Percentiles rank a stretch among this genome's conserved stretches.
Conservation (phyloP, 2,329 filamentous ascomycete genomes). For the Amauroascus verrucosus region DNA sequence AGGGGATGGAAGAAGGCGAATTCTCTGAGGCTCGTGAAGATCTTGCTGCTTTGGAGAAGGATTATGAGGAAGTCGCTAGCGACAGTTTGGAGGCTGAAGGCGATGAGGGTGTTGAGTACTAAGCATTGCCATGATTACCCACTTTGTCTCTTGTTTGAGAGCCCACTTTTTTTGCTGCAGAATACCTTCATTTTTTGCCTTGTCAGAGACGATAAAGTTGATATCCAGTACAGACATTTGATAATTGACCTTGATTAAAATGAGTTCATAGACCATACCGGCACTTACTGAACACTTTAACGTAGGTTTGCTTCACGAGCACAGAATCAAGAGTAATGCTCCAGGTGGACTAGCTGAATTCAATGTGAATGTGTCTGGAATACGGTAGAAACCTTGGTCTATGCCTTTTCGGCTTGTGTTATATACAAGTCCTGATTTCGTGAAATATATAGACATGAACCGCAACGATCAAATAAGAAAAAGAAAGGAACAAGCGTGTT, state of each 20-base stretch:
- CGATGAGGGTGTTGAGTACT: constrained; percentile 40
- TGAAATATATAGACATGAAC: too few species aligned
- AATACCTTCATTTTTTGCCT: constrained; percentile 11
- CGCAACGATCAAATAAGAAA: neutral
- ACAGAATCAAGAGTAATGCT: too few species aligned
- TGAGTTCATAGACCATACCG: neutral
- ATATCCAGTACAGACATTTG: constrained; percentile 12
- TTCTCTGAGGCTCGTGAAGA: constrained; percentile 99
- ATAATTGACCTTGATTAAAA: constrained; percentile 8
- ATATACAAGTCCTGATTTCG: too few species aligned
- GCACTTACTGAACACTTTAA: too few species aligned
- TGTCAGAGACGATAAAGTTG: constrained; percentile 10
- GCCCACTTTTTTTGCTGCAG: constrained; percentile 2
- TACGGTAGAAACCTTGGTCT: too few species aligned
- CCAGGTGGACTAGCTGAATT: too few species aligned
- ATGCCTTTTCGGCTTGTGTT: too few species aligned
- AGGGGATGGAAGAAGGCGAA: constrained; percentile 99
- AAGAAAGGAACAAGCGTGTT: neutral
- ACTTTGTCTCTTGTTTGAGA: constrained; percentile 8
- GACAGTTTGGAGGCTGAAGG: constrained; percentile 56
- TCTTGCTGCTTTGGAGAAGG: constrained; percentile 90
- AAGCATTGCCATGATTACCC: constrained; percentile 13
- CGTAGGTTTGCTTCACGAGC: too few species aligned
- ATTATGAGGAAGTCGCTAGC: constrained; percentile 92
- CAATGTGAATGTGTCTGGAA: too few species aligned